phyloP scores from a whole-genome alignment of 2,329 filamentous ascomycete genomes.

The Neopestalotiopsis sp. region DNA sequence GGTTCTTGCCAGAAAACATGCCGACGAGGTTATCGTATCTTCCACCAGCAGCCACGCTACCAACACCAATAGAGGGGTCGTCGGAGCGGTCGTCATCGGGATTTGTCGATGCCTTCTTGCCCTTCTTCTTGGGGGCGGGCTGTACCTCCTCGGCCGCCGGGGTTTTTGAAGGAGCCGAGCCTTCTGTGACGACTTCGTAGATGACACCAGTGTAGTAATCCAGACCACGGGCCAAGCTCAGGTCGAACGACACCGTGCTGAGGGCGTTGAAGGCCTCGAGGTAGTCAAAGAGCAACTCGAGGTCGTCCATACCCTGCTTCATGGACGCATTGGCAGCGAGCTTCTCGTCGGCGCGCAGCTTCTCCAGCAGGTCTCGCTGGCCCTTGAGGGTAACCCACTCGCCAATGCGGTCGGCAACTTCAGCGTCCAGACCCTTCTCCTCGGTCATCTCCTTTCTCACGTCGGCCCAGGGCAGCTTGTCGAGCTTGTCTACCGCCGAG shows the following conservation, averaged over 20 bases:
- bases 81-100: constrained; percentile 66
- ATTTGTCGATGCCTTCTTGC: constrained; percentile 49
- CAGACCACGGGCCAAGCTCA: constrained; percentile 75
- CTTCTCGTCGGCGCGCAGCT: constrained; percentile 62
- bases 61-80: constrained; percentile 74
- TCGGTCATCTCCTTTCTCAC: constrained; percentile 79
- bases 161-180: constrained; percentile 53
- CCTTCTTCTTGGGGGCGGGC: constrained; percentile 43
- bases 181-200: constrained; percentile 77
- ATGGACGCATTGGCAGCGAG: constrained; percentile 68
- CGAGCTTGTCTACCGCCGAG: constrained; percentile 79
- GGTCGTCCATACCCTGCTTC: constrained; percentile 72
- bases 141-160: constrained; percentile 41
- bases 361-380: constrained; percentile 66
- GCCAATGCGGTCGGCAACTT: constrained; percentile 75
- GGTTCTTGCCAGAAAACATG: constrained; percentile 74
- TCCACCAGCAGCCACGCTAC: constrained; percentile 77
- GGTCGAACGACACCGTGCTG: constrained; percentile 72
- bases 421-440: constrained; percentile 71
- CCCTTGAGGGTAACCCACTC: constrained; percentile 74
- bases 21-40: constrained; percentile 79
- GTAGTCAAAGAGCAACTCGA: constrained; percentile 72
- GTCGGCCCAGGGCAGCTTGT: constrained; percentile 77
- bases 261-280: constrained; percentile 69
- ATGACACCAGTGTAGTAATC: constrained; percentile 80